Percentiles rank a stretch among this genome's conserved stretches.
These are phyloP conservation scores for Salix suchowensis DNA, from an alignment of 345 rosid genomes.

Conservation along the genomic window DNA sequence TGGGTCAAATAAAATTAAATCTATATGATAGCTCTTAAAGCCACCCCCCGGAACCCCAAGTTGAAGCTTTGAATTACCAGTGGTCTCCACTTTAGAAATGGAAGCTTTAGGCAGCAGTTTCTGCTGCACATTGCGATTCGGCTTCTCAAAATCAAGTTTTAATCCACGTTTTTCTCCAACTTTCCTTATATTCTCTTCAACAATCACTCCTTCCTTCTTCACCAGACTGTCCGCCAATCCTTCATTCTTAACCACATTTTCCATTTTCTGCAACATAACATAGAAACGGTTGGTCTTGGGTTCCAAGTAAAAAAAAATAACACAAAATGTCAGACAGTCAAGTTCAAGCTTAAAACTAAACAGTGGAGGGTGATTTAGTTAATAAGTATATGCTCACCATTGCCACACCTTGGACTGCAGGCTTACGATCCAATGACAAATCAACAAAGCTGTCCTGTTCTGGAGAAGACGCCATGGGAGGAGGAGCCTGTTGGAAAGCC, in stretches of 20 bases:
- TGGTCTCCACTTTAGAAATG: slow-evolving; percentile 19
- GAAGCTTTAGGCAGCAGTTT: slow-evolving; percentile 14
- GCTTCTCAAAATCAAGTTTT: slow-evolving; percentile 40
- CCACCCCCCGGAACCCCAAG: background rate
- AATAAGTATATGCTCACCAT: slow-evolving; percentile 7
- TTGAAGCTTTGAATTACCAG: slow-evolving; percentile 26
- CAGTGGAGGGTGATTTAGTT: background rate
- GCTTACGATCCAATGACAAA: slow-evolving; percentile 19
- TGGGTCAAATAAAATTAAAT: background rate
- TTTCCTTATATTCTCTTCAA: slow-evolving; percentile 10
- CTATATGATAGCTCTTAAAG: background rate
- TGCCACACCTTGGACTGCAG: slow-evolving; percentile 8
- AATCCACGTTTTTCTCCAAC: slow-evolving; percentile 19
- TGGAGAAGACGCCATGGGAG: slow-evolving; percentile 32
- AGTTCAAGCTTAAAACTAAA: background rate
- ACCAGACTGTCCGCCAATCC: background rate
- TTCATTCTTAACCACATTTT: slow-evolving; percentile 17
- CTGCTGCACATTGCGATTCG: slow-evolving; percentile 26
- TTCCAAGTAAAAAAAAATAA: background rate
- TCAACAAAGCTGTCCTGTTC: slow-evolving; percentile 15
- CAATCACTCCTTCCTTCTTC: slow-evolving; percentile 18
- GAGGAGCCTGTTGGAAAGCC: slow-evolving; percentile 39
- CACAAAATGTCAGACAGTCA: background rate
- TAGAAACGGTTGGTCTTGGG: background rate
- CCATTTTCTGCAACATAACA: slow-evolving; percentile 14